phyloP scores from a whole-genome alignment of 257 asterid genomes.

The Salvia splendens region DNA sequence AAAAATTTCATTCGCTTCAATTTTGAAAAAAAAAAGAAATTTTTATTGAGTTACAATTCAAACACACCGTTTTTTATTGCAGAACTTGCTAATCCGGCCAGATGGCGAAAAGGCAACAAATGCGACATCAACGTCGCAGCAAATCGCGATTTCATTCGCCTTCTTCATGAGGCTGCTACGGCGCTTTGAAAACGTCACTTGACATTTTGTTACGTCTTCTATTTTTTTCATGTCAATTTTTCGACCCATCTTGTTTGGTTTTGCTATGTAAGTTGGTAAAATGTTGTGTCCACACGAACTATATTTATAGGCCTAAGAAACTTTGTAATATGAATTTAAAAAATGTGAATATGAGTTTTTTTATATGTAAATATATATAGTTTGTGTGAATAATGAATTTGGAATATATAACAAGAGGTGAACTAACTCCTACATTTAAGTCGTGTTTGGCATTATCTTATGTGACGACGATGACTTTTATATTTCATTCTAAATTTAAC shows the following conservation, averaged over 20 bases:
- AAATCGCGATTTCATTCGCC: conserved; percentile 46
- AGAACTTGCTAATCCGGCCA: conserved; percentile 51
- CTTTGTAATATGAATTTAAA: neutral
- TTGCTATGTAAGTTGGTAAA: neutral
- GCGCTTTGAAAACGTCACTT: conserved; percentile 64
- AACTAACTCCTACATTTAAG: conserved; percentile 12
- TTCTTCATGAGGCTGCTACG: conserved; percentile 56
- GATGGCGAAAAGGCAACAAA: conserved; percentile 57
- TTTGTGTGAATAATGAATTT: neutral
- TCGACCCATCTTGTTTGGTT: conserved; percentile 41
- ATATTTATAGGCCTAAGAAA: conserved; percentile 35
- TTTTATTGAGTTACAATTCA: too few relatives aligned
- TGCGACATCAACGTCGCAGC: conserved; percentile 52
- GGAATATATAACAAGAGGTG: neutral
- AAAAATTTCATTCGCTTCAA: too few relatives aligned
- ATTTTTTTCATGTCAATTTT: conserved; percentile 58
- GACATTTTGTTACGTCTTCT: conserved; percentile 46
- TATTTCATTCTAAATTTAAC: too few relatives aligned
- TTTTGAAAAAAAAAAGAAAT: too few relatives aligned
- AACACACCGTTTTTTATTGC: conserved; percentile 41
- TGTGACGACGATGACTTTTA: too few relatives aligned
- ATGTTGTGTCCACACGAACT: neutral
- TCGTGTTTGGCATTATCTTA: conserved; percentile 32
- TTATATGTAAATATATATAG: too few relatives aligned
- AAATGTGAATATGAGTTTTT: neutral